A percentile compares a stretch with the other conserved stretches of the same genome.
phyloP scores from a whole-genome alignment of 2,329 filamentous ascomycete species.

The Cucurbitaria berberidis region DNA sequence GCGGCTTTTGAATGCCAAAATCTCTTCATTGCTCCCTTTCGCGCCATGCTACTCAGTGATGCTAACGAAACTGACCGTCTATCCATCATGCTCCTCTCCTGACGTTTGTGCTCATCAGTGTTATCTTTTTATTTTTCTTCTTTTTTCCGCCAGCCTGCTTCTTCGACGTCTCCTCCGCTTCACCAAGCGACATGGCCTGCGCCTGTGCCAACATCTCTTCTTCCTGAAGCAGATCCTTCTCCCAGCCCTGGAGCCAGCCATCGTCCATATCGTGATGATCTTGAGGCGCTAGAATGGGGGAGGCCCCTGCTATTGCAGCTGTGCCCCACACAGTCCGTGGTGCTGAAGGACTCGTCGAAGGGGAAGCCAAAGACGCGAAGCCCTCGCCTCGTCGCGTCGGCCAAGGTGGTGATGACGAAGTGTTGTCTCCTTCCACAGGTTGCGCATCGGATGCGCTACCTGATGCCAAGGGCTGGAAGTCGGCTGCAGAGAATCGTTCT shows the following conservation, averaged over 20 bases:
- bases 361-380: conserved; percentile 73
- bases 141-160: conserved; percentile 58
- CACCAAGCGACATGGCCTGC: conserved; percentile 48
- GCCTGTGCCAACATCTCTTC: conserved; percentile 58
- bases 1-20: too few relatives aligned
- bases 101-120: conserved; percentile 70
- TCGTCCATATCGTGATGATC: conserved; percentile 63
- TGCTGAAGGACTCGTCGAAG: conserved; percentile 80
- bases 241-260: conserved; percentile 86
- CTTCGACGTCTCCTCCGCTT: conserved; percentile 34
- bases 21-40: conserved; percentile 29
- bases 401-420: conserved; percentile 57
- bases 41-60: conserved; percentile 35
- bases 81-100: conserved; percentile 58
- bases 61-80: conserved; percentile 16
- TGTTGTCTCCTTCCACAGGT: conserved; percentile 39
- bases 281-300: conserved; percentile 60
- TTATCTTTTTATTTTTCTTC: conserved; percentile 73
- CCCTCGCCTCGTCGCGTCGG: conserved; percentile 60
- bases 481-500: conserved; percentile 59
- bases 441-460: conserved; percentile 33
- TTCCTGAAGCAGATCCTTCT: conserved; percentile 74
- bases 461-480: conserved; percentile 51
- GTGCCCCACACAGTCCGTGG: conserved; percentile 94
- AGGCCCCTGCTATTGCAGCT: conserved; percentile 63